Base-by-base conservation (phyloP, 768 basidiomycete species). In the Macrolepiota albuminosa region DNA sequence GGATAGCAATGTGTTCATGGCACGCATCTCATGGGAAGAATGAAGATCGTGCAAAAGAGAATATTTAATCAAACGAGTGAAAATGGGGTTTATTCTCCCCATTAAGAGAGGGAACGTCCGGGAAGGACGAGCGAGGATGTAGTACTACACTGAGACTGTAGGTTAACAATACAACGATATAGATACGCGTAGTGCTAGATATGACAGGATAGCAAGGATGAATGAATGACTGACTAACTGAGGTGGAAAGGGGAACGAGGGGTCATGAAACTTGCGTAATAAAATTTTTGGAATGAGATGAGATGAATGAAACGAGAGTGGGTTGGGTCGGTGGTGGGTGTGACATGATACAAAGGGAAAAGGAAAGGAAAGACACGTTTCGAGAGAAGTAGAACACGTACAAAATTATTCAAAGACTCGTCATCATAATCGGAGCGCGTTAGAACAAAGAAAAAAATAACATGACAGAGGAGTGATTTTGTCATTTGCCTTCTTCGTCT, bases 131-230 rank as follows among this genome's bases (percentile, higher is more conserved):
- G 49, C 18, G 26, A 51, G 58, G 53, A 51, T 42, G 52, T 62
- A 49, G 58, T 57, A 64, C 63, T 64, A 62, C 64, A 62, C 61
- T 59, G 34, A 59, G 58, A 64, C 48, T 61, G 55, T 63, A 57
- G 63, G 61, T 62, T 66, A 66, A 57, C 43, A 49, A 66, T 66
- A 66, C 66, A 66, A 64, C 61, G 58, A 64, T 61, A 58, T 64
- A 62, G 60, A 66, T 66, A 60, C 62, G 56, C 58, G 63, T 63
- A 62, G 63, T 64, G 58, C 59, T 66, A 64, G 66, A 66, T 64
- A 61, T 55, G 61, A 51, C 59, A 60, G 34, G 39, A 57, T 49
- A 63, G 62, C 59, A 61, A 49, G 34, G 43, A 40, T 33, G 39
- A 34, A 16, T 46, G 39, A 55, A 7, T 49, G 40, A 42, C 40